Conservation (phyloP, 148 eudicot genomes). For the Diospyros lotus region DNA sequence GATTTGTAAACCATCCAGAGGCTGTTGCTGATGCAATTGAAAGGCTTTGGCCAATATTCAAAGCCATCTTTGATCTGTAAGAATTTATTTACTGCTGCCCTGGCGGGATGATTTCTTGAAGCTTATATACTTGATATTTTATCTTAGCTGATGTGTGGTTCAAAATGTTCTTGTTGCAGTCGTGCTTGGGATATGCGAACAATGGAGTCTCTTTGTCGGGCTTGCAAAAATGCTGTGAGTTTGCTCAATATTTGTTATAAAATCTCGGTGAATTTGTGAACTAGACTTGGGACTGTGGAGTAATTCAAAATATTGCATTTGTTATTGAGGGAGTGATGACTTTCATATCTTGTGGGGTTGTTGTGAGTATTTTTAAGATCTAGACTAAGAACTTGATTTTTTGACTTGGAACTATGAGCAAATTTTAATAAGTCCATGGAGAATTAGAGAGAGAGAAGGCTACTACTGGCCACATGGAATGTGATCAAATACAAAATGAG, state of each 20-base stretch:
- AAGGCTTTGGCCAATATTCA: conserved; percentile 93
- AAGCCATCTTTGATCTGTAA: conserved; percentile 90
- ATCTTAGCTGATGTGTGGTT: conserved; percentile 7
- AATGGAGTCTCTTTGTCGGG: conserved; percentile 98
- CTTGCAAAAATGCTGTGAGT: conserved; percentile 99
- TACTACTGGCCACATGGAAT: no score
- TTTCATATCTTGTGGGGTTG: background rate
- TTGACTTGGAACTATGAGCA: no score
- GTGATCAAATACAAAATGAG: no score
- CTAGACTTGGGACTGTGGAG: background rate
- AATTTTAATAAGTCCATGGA: no score
- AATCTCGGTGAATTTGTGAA: conserved; percentile 10
- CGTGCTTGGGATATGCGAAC: conserved; percentile 99
- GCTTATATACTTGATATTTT: background rate
- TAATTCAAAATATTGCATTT: background rate
- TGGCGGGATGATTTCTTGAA: background rate
- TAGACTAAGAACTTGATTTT: background rate
- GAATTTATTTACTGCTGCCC: conserved; percentile 16
- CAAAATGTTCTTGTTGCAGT: conserved; percentile 38
- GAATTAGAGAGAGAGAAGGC: no score
- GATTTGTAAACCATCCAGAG: conserved; percentile 93
- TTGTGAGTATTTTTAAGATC: background rate
- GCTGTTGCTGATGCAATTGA: conserved; percentile 99
- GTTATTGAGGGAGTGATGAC: background rate
- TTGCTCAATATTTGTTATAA: conserved; percentile 9